Evolutionary conservation across 2,329 filamentous ascomycete genomes (phyloP).

Genomic region (Teratosphaeria destructans): DNA sequence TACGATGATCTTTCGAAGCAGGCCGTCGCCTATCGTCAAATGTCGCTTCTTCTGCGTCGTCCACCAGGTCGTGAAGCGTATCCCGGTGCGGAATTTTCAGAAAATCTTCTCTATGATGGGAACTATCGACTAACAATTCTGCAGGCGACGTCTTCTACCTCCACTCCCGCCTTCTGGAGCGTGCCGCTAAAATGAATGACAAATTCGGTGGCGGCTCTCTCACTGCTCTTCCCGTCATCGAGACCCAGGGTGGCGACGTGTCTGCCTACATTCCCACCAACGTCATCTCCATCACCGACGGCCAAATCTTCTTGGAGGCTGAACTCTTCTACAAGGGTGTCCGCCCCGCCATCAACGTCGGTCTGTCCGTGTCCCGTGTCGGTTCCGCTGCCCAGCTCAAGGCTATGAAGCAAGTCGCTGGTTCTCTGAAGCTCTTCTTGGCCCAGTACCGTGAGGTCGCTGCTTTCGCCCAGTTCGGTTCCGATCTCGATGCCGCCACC

Average conservation of each 20-base stretch:
- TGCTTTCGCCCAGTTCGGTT: constrained; percentile 99
- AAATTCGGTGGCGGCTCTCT: constrained; percentile 83
- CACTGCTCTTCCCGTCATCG: constrained; percentile 94
- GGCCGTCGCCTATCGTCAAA: constrained; percentile 66
- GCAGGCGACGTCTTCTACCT: constrained; percentile 74
- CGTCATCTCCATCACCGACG: constrained; percentile 99
- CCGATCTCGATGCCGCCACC: constrained; percentile 95
- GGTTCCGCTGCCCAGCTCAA: constrained; percentile 98
- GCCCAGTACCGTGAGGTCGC: constrained; percentile 99
- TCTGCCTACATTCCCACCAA: constrained; percentile 99
- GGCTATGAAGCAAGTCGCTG: constrained; percentile 99
- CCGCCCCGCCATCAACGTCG: constrained; percentile 99
- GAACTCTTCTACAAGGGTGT: constrained; percentile 99
- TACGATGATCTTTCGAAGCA: constrained; percentile 97
- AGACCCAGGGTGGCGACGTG: constrained; percentile 99
- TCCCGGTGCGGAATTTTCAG: constrained; percentile 59
- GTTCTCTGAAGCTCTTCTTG: constrained; percentile 99
- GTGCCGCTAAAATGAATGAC: constrained; percentile 97
- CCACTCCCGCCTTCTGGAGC: constrained; percentile 97
- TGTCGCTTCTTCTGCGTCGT: constrained; percentile 95
- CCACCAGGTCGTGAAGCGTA: constrained; percentile 98
- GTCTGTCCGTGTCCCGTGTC: constrained; percentile 99
- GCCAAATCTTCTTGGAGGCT: constrained; percentile 98
- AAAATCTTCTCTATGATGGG: neutral
- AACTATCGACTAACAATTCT: constrained; percentile 11